phyloP scores from a whole-genome alignment of 2,329 filamentous ascomycete species.

The Fusarium nisikadoi region DNA sequence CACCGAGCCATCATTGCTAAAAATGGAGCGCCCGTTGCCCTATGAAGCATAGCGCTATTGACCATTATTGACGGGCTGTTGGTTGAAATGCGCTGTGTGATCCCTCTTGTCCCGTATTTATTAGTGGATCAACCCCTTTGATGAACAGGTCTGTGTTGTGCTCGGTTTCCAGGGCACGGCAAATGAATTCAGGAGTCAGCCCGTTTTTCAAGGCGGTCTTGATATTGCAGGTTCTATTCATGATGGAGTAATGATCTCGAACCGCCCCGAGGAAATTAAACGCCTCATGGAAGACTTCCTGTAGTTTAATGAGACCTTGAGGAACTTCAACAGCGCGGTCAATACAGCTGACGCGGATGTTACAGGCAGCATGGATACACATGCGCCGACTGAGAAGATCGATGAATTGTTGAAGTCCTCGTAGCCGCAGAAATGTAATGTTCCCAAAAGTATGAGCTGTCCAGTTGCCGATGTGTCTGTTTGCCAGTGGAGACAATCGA shows the following conservation, averaged over 20 bases:
- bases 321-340: not conserved
- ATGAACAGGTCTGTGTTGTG: not conserved
- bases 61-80: not conserved
- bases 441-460: not conserved
- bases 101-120: not conserved
- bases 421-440: not conserved
- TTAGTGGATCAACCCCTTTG: not conserved
- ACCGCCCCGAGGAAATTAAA: not conserved
- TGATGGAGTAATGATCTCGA: not conserved
- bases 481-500: not conserved
- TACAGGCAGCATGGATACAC: not conserved
- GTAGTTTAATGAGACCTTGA: not conserved
- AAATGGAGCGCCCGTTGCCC: no score
- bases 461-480: not conserved
- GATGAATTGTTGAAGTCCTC: not conserved
- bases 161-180: not conserved
- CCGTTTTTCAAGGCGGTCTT: not conserved
- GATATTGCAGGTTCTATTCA: not conserved
- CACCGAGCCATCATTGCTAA: not conserved
- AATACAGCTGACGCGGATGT: not conserved
- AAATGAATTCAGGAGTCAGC: not conserved
- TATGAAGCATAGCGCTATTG: not conserved
- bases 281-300: not conserved
- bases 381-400: not conserved
- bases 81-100: accelerated